Evolutionary conservation across 148 eudicot genomes (phyloP), one percentile per base, ranked within the genome.

Genomic region (Camellia japonica): DNA sequence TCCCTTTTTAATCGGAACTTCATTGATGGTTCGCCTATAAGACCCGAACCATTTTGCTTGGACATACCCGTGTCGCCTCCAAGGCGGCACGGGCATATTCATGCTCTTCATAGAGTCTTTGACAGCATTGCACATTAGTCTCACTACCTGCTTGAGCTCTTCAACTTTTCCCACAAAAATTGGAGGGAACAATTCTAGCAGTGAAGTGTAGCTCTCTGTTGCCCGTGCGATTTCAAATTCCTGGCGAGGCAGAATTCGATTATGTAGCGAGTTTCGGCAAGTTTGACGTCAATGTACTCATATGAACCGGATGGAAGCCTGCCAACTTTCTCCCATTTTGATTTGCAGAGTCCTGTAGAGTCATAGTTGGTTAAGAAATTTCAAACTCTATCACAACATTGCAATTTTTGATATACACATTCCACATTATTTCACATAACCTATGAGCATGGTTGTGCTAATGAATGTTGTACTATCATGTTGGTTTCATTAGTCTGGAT

Each of bases 331-430:
- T 85, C 93, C 98, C 98, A 94, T 64, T 92, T 86, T 14, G 97
- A 91, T 80, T 93, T 93, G 98, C 98, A 94, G 8, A 90, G 84
- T 9, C 98, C 98, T 94, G 82, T 42, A 73, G 44, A 19, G 7
- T 2, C 2, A 42, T 4, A 6, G 7, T 3, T 0, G 2, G 30
- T 7, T 51, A 5, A 64, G 56, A 18, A 19, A 30, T 42, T 60
- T 23, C 30, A 23, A 23, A 23, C 30, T 23, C 30, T 23, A 23
- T 23, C 30, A 23, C 30, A 23, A 23, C 30, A 23, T 23, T 23
- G 30, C 30, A 23, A 23, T 23, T 23, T 23, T 23, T 23, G 30
- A 23, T 23, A 23, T 23, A 23, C 30, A 23, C 30, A 23, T 23
- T 23, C 30, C 30, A 0, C 0, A 23, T 23, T 23, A 0, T 23